Base-by-base conservation (phyloP, 352 stramenopile species). In the Globisporangium radiosum region DNA sequence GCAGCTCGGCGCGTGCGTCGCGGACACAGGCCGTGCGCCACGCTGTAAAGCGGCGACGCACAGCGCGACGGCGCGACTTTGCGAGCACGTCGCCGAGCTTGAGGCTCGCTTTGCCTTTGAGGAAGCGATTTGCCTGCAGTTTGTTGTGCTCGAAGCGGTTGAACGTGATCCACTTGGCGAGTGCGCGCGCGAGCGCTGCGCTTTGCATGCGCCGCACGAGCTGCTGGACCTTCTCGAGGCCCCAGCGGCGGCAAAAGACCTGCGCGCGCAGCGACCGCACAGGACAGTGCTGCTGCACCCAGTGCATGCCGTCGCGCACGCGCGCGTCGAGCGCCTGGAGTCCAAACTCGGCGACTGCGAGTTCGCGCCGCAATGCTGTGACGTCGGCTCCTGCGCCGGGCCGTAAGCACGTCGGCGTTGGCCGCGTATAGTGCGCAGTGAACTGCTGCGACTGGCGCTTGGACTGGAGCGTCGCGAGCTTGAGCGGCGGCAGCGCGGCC, bases 211-310 rank as follows among this genome's bases (percentile, higher is more conserved):
- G 78, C 13, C 76, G 42, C 13, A 94, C 72, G n/a, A 95, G 66
- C 42, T 81, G 69, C 13, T 88, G 70, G n/a, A 95, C 70, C 60
- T 92, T 93, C 55, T 94, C 81, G 55, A 92, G 71, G 4, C 84
- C 86, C 86, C 84, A 95, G 37, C 83, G 81, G 58, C 92, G 84
- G 56, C 84, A 93, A 54, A 90, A 94, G 38, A 94, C 66, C 59
- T 95, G 86, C 2, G 86, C 84, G 37, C 89, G 87, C 38, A 95
- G 70, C 7, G 82, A 88, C 4, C 68, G 77, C 7, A 95, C 86
- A 8, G 85, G 84, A 19, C 83, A 94, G 64, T 95, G 82, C 47
- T 85, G 73, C 57, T 94, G 84, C 4, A 93, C 86, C 86, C 86
- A 95, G 17, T 92, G 79, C 51, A 95, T 63, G n/a, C 82, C 82